Base-by-base conservation (phyloP, 352 stramenopile species). In the Phytopythium litorale region DNA sequence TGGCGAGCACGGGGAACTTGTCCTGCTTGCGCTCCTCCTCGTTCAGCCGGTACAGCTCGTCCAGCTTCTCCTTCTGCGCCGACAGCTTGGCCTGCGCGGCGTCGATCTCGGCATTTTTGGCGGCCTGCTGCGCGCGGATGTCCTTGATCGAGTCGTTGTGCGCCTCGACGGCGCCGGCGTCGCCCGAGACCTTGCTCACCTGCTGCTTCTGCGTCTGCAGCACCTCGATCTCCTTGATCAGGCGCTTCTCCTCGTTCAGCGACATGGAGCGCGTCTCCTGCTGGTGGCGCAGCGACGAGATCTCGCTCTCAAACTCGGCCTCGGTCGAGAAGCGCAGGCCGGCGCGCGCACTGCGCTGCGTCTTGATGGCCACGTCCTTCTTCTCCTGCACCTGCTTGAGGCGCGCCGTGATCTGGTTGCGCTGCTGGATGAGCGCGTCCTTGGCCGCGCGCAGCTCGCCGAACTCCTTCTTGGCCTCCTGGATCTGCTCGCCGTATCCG, bases 201-300 rank as follows among this genome's bases (percentile, higher is more conserved):
- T 94, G 84, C 19, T 91, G 77, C 77, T 98, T 98, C 65, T 94
- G 92, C 30, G 78, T 60, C 66, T 97, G 81, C 32, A 98, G 68
- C 23, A 77, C 76, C 63, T 98, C 94, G 63, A 99, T 98, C 67
- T 99, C 94, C 77, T 98, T 98, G 68, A 99, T 95, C 32, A 99
- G 79, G 53, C 91, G 93, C 88, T 99, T 99, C 74, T 99, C 97
- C 55, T 98, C 97, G 28, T 81, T 89, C 7, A 99, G 73, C 59
- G 84, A 92, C 97, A 99, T 99, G 64, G 92, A 98, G 46, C 84
- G 94, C 7, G 95, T 98, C 79, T 98, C 89, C 78, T 99, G 97
- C 65, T 87, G 81, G 64, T 85, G 71, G 63, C 96, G 81, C 35
- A 99, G 78, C 60, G 85, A 74, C 11, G 75, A 60, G 65, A 99